Conservation (phyloP, 139 green algal genomes). For the Bryopsis sp. region DNA sequence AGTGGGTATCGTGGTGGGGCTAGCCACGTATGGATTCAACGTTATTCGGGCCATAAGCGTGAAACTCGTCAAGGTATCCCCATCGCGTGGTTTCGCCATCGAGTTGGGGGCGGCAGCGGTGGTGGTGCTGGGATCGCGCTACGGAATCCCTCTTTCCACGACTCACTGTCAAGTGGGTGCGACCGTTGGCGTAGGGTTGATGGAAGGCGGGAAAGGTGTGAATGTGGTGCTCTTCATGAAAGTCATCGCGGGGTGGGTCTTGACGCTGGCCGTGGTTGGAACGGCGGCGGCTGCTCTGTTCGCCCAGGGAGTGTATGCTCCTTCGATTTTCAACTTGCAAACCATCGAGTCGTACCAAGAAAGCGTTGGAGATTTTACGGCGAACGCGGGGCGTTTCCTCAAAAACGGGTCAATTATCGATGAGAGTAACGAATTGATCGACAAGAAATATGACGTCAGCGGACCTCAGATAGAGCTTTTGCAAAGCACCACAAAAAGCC, state of each 20-base stretch:
- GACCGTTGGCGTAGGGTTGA: conserved; percentile 15
- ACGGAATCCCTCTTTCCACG: conserved; percentile 61
- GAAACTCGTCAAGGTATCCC: conserved; percentile 48
- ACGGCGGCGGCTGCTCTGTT: conserved; percentile 17
- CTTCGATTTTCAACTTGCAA: conserved; percentile 14
- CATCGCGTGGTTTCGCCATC: conserved; percentile 49
- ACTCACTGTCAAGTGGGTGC: conserved; percentile 48
- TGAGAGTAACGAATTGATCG: no score
- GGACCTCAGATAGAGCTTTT: no score
- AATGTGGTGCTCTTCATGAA: conserved; percentile 31
- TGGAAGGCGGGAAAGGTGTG: conserved; percentile 18
- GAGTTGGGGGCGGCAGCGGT: conserved; percentile 50
- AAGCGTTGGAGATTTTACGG: no score
- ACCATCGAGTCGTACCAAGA: conserved; percentile 11
- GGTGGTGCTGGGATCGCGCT: conserved; percentile 43
- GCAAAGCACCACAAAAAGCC: no score
- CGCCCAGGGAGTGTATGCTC: conserved; percentile 25
- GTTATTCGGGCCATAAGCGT: conserved; percentile 40
- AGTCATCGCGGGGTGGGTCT: conserved; percentile 40
- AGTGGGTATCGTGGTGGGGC: conserved; percentile 61
- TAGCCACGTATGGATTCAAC: conserved; percentile 55
- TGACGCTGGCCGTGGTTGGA: conserved; percentile 36
- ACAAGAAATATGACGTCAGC: no score
- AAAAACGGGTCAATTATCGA: no score
- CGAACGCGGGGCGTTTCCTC: no score